A percentile compares a stretch with the other conserved stretches of the same genome.
Evolutionary conservation across 2,329 filamentous ascomycete species (phyloP).

Genomic region (Aschersonia sp.): DNA sequence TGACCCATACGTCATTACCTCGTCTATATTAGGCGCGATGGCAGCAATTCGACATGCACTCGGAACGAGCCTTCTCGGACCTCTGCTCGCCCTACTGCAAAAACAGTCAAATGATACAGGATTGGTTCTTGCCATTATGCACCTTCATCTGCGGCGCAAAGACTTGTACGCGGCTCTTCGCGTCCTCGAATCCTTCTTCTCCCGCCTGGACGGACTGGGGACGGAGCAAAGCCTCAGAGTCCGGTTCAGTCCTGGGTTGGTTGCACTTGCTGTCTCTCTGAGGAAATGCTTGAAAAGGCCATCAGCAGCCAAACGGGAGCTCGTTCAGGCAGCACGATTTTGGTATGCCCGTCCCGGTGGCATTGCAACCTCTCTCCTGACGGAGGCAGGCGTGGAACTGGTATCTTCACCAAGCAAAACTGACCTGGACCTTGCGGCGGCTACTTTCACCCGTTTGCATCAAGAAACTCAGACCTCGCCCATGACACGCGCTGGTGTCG

Average conservation of each 20-base stretch:
- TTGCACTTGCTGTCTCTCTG: slow-evolving; percentile 66
- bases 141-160: slow-evolving; percentile 61
- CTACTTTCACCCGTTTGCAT: slow-evolving; percentile 65
- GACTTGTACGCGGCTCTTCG: slow-evolving; percentile 60
- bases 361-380: slow-evolving; percentile 49
- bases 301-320: slow-evolving; percentile 53
- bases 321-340: slow-evolving; percentile 66
- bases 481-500: slow-evolving; percentile 64
- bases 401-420: slow-evolving; percentile 57
- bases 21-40: slow-evolving; percentile 50
- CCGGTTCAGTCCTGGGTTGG: slow-evolving; percentile 70
- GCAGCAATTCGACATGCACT: slow-evolving; percentile 51
- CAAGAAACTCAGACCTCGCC: slow-evolving; percentile 51
- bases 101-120: slow-evolving; percentile 69
- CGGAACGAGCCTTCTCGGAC: slow-evolving; percentile 54
- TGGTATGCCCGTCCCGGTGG: slow-evolving; percentile 50
- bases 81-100: slow-evolving; percentile 54
- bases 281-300: slow-evolving; percentile 66
- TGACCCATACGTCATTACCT: slow-evolving; percentile 19
- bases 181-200: slow-evolving; percentile 64
- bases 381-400: slow-evolving; percentile 70
- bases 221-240: slow-evolving; percentile 46
- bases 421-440: slow-evolving; percentile 55
- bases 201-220: slow-evolving; percentile 49
- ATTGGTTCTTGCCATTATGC: slow-evolving; percentile 62